phyloP scores from a whole-genome alignment of 345 rosid genomes.

The Physaria fendleri region DNA sequence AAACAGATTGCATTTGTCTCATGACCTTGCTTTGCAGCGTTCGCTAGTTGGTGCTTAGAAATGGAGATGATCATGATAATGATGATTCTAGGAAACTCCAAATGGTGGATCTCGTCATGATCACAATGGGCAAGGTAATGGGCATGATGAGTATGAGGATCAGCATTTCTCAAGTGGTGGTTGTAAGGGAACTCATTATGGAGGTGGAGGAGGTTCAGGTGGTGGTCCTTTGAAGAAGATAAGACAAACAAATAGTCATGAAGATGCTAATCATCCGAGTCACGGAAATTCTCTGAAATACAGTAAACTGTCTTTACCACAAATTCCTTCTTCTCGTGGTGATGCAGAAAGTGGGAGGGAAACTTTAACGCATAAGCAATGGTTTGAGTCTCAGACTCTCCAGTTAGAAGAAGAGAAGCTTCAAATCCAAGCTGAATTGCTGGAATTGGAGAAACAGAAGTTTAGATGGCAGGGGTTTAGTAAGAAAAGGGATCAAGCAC shows the following conservation, averaged over 20 bases:
- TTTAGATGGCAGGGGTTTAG: slow-evolving; percentile 85
- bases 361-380: slow-evolving; percentile 55
- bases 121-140: slow-evolving; percentile 63
- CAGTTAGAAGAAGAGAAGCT: slow-evolving; percentile 79
- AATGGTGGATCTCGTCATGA: slow-evolving; percentile 64
- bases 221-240: slow-evolving; percentile 51
- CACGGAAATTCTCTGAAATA: slow-evolving; percentile 19
- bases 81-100: slow-evolving; percentile 51
- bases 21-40: slow-evolving; percentile 74
- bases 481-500: slow-evolving; percentile 65
- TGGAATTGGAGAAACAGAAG: slow-evolving; percentile 79
- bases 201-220: too few relatives aligned
- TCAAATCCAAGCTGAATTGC: slow-evolving; percentile 61
- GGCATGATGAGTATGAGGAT: slow-evolving; percentile 59
- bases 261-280: slow-evolving; percentile 41
- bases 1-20: slow-evolving; percentile 82
- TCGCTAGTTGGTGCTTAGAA: slow-evolving; percentile 67
- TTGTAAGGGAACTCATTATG: slow-evolving; percentile 34
- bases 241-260: slow-evolving; percentile 49
- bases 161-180: too few relatives aligned
- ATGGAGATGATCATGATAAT: slow-evolving; percentile 65
- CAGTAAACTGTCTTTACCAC: slow-evolving; percentile 27
- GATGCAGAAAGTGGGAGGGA: slow-evolving; percentile 42
- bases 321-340: slow-evolving; percentile 32
- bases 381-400: slow-evolving; percentile 57